Conservation (phyloP, 2,329 filamentous ascomycete genomes). For the Zelopaecilomyces penicillatus region DNA sequence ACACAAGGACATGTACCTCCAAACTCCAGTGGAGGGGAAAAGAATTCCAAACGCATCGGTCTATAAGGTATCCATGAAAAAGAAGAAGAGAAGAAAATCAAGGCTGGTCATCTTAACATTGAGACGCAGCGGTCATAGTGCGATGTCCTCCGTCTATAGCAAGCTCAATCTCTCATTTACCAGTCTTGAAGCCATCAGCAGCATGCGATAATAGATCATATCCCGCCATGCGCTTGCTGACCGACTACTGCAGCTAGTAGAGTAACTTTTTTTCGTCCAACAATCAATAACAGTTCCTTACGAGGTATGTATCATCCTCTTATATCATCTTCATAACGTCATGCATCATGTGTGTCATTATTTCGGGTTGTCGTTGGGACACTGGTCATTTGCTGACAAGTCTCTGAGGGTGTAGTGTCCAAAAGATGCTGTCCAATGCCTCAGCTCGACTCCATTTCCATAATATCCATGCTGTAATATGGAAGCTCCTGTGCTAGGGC, state of each 20-base stretch:
- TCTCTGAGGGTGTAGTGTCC: too few relatives aligned
- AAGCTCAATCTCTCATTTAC: constrained; percentile 5
- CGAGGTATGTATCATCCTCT: neutral
- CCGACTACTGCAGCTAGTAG: too few relatives aligned
- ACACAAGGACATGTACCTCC: constrained; percentile 2
- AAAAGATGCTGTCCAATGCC: neutral
- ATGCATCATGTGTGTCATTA: constrained; percentile 4
- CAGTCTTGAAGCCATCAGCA: neutral
- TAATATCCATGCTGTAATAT: constrained; percentile 41
- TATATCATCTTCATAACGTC: constrained; percentile 7
- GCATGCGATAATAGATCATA: too few relatives aligned
- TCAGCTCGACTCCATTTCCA: constrained; percentile 38
- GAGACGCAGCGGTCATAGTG: neutral
- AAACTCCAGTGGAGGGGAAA: neutral
- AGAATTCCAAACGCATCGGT: constrained; percentile 13
- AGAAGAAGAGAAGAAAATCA: too few relatives aligned
- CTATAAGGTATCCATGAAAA: constrained; percentile 19
- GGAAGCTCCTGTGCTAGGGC: constrained; percentile 41
- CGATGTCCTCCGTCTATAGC: neutral
- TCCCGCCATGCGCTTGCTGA: too few relatives aligned
- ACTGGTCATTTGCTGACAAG: too few relatives aligned
- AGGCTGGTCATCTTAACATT: neutral
- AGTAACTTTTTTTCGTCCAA: too few relatives aligned
- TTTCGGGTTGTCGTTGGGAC: neutral
- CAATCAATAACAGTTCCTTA: neutral